Conservation (phyloP, 2,329 filamentous ascomycete genomes). For the Apiospora sp. region DNA sequence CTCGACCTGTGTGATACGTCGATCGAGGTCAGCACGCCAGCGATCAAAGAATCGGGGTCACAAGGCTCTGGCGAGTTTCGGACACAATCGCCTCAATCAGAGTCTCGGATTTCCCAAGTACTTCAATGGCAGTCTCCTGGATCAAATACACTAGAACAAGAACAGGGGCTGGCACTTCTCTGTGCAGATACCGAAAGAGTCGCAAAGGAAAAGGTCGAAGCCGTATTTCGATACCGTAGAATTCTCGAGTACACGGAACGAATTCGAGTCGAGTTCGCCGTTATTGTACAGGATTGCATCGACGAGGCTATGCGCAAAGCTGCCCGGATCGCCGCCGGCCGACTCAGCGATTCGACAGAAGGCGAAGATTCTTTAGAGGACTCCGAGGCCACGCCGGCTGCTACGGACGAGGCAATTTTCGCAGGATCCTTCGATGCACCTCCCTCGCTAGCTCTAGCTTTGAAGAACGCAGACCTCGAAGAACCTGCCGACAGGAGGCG, state of each 20-base stretch:
- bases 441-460: conserved; percentile 63
- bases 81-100: conserved; percentile 94
- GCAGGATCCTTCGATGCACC: conserved; percentile 65
- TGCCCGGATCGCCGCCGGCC: conserved; percentile 83
- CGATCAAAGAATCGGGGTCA: conserved; percentile 83
- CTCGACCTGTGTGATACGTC: conserved; percentile 96
- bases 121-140: conserved; percentile 96
- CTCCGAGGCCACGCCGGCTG: conserved; percentile 46
- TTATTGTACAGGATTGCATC: conserved; percentile 94
- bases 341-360: conserved; percentile 79
- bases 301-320: conserved; percentile 91
- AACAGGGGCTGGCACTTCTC: conserved; percentile 86
- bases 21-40: conserved; percentile 91
- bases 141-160: conserved; percentile 89
- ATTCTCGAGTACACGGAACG: conserved; percentile 97
- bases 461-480: conserved; percentile 53
- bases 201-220: conserved; percentile 89
- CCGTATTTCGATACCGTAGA: conserved; percentile 87
- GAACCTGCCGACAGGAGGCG: conserved; percentile 50
- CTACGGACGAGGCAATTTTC: conserved; percentile 63
- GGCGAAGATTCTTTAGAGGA: conserved; percentile 55
- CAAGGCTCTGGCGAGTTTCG: conserved; percentile 79
- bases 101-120: conserved; percentile 92
- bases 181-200: conserved; percentile 89
- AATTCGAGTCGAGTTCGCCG: conserved; percentile 91